These are phyloP conservation scores for Rubia peregrina DNA, from an alignment of 305 asterid species.

Conservation along the genomic window DNA sequence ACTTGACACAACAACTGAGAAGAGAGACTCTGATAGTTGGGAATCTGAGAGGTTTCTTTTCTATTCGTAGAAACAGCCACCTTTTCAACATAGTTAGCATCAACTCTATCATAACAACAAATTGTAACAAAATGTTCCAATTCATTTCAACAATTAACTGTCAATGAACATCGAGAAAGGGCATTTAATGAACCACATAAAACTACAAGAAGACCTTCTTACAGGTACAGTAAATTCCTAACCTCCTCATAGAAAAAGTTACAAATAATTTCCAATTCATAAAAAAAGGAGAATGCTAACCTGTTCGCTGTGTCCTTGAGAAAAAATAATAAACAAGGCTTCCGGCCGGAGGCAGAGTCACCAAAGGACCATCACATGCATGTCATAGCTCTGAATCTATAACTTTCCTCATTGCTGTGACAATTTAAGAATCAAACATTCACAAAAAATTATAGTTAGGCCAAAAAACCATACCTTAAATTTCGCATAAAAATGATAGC, in stretches of 20 bases:
- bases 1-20: slow-evolving; percentile 49
- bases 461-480: not conserved
- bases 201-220: not conserved
- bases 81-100: slow-evolving; percentile 25
- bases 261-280: not conserved
- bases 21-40: slow-evolving; percentile 83
- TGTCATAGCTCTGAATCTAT: slow-evolving; percentile 89
- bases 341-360: slow-evolving; percentile 85
- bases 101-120: not conserved
- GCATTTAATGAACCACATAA: too few relatives aligned
- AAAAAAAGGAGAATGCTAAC: slow-evolving; percentile 27
- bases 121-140: slow-evolving; percentile 10
- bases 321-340: slow-evolving; percentile 90
- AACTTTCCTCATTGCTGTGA: slow-evolving; percentile 48
- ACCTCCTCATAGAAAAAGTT: not conserved
- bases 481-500: not conserved
- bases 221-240: not conserved
- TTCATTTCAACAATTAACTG: too few relatives aligned
- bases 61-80: slow-evolving; percentile 88
- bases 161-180: too few relatives aligned
- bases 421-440: slow-evolving; percentile 12
- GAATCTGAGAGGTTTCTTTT: slow-evolving; percentile 71
- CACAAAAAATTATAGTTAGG: slow-evolving; percentile 1
- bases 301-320: slow-evolving; percentile 97
- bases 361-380: slow-evolving; percentile 97